phyloP scores from a whole-genome alignment of 768 basidiomycete species.

The Panellus pusillus region DNA sequence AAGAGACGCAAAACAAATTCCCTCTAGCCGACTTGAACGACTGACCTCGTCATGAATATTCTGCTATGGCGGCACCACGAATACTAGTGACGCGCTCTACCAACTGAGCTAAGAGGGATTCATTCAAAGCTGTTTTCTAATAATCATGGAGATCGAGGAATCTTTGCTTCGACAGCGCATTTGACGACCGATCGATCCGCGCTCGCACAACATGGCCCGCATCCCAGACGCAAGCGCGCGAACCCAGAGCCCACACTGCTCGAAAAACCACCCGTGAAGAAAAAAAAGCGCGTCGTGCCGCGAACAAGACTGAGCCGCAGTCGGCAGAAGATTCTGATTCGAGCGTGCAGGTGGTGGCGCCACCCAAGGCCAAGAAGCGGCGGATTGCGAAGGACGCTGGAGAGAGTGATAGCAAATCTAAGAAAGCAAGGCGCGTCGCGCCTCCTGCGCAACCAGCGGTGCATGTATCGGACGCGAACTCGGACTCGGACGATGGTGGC shows the following conservation, averaged over 20 bases:
- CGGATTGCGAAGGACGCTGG: background rate
- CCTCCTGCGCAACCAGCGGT: background rate
- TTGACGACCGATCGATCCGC: too few relatives aligned
- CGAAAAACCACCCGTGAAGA: constrained; percentile 5
- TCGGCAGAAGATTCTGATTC: constrained; percentile 4
- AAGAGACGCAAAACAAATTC: constrained; percentile 10
- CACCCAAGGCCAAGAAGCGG: background rate
- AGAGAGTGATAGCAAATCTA: background rate
- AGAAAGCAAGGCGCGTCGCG: background rate
- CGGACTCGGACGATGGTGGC: background rate
- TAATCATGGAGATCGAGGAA: too few relatives aligned
- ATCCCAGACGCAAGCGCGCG: background rate
- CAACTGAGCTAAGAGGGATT: constrained; percentile 56
- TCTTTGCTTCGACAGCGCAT: too few relatives aligned
- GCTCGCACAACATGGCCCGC: too few relatives aligned
- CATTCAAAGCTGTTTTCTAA: too few relatives aligned
- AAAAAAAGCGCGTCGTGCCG: constrained; percentile 6
- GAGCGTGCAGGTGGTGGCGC: background rate
- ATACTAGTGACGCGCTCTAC: constrained; percentile 60
- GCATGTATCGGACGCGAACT: too few relatives aligned
- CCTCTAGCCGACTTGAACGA: constrained; percentile 20
- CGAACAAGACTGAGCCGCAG: constrained; percentile 2
- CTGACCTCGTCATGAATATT: constrained; percentile 22
- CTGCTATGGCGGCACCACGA: too few relatives aligned
- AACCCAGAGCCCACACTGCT: background rate